A percentile compares a stretch with the other conserved stretches of the same genome.
Evolutionary conservation across 805 yeast genomes (phyloP).

Genomic region (Wickerhamiella qilinensis): DNA sequence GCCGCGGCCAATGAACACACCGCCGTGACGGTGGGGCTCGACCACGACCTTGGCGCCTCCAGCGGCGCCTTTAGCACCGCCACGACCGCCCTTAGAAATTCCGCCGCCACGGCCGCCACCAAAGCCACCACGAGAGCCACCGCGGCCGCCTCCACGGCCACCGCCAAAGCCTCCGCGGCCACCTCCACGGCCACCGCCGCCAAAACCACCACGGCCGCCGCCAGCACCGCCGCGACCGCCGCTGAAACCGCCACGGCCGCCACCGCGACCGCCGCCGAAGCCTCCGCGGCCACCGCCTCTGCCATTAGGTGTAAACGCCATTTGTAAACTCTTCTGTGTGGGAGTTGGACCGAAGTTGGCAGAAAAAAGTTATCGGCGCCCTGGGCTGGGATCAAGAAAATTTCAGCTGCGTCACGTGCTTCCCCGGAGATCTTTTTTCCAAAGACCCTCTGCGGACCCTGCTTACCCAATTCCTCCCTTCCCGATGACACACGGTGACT

Average conservation of each 20-base stretch:
- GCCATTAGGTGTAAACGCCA: conserved; percentile 62
- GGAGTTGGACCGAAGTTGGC: too few species aligned
- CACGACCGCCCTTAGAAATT: conserved; percentile 35
- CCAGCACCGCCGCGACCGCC: conserved; percentile 35
- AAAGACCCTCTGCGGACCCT: too few species aligned
- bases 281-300: conserved; percentile 21
- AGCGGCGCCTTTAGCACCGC: conserved; percentile 37
- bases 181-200: conserved; percentile 34
- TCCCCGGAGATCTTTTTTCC: too few species aligned
- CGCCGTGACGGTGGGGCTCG: conserved; percentile 98
- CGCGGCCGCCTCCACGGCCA: conserved; percentile 21
- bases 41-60: conserved; percentile 86
- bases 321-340: conserved; percentile 23
- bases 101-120: conserved; percentile 29
- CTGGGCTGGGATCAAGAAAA: neutral
- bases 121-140: conserved; percentile 16
- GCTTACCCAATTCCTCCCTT: too few species aligned
- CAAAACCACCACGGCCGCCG: conserved; percentile 41
- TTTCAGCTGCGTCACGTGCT: neutral
- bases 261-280: conserved; percentile 36
- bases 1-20: conserved; percentile 97
- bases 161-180: conserved; percentile 32
- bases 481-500: too few species aligned
- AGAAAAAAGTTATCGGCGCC: too few species aligned
- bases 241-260: conserved; percentile 29